Base-by-base conservation (phyloP, 768 basidiomycete genomes). In the Suillus brevipes region DNA sequence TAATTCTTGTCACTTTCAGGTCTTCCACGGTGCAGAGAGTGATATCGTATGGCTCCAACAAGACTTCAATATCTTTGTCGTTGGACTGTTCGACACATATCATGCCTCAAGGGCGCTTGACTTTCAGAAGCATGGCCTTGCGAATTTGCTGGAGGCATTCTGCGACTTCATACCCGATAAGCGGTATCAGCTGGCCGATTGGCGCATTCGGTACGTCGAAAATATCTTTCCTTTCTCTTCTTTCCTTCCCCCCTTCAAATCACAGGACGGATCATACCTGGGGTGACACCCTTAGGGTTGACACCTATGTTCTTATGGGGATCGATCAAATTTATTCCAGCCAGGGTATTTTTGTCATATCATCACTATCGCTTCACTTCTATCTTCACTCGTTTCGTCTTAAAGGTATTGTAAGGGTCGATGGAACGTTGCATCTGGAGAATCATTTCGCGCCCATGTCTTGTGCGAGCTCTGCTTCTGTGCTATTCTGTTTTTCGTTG, bases 31-130 rank as follows among this genome's bases (percentile, higher is more conserved):
- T 34, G 94, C 97, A 1, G 91, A 95, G 43, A 92, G 89, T 65
- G 97, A 99, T 73, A 89, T 99, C 50, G 80, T 95, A 6, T 99
- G 97, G 97, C 84, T 99, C 20, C 97, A 99, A 74, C 92, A 95
- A 76, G 91, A 99, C 73, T 96, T 99, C 74, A 92, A 92, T 65
- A 73, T 99, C 9, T 99, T 94, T 76, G 82, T 99, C 61, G 95
- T 99, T 66, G 93, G 94, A 64, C 78, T 99, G n/a, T 99, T 99
- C 74, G 97, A 99, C 73, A 99, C 97, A 0, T 98, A 87, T 75
- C 95, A 99, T 69, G 97, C 96, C 1, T 95, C 96, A 0, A 92
- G 91, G 71, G 79, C 92, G 1, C 81, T 99, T 59, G 96, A 91
- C 14, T 91, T 94, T 70, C 89, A 91, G 0, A 84, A 89, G 40